These are phyloP conservation scores for Polytrichum formosum DNA, from an alignment of 225 moss, liverwort and hornwort genomes.

Conservation along the genomic window DNA sequence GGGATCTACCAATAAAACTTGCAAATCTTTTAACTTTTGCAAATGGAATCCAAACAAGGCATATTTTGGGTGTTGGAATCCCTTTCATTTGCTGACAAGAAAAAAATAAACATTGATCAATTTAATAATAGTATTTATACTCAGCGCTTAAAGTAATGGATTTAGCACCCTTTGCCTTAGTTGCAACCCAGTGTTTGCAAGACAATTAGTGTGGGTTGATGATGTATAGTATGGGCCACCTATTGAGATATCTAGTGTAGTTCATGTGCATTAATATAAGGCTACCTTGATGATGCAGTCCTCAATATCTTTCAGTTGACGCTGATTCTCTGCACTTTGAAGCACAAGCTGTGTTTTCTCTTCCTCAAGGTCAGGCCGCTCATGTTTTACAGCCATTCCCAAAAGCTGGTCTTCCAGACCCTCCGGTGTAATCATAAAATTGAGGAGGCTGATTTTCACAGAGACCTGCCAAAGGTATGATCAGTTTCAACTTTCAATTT, in stretches of 20 bases:
- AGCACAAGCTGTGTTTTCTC: constrained; percentile 70
- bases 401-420: constrained; percentile 68
- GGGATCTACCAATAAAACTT: too few species aligned
- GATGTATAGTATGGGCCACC: too few species aligned
- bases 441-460: constrained; percentile 66
- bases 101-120: too few species aligned
- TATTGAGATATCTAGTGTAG: too few species aligned
- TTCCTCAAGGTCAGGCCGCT: constrained; percentile 72
- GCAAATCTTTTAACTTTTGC: too few species aligned
- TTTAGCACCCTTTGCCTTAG: too few species aligned
- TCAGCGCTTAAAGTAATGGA: background rate
- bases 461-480: constrained; percentile 34
- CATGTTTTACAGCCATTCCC: constrained; percentile 72
- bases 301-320: constrained; percentile 68
- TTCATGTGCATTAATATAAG: too few species aligned
- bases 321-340: constrained; percentile 72
- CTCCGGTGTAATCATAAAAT: constrained; percentile 75
- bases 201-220: too few species aligned
- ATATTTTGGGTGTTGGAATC: too few species aligned
- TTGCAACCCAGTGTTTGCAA: too few species aligned
- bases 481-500: background rate
- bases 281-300: constrained; percentile 62
- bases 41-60: too few species aligned
- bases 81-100: too few species aligned
- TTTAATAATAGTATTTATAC: background rate